Evolutionary conservation across 768 basidiomycete species (phyloP).

Genomic region (Boletus vinaceobasis): DNA sequence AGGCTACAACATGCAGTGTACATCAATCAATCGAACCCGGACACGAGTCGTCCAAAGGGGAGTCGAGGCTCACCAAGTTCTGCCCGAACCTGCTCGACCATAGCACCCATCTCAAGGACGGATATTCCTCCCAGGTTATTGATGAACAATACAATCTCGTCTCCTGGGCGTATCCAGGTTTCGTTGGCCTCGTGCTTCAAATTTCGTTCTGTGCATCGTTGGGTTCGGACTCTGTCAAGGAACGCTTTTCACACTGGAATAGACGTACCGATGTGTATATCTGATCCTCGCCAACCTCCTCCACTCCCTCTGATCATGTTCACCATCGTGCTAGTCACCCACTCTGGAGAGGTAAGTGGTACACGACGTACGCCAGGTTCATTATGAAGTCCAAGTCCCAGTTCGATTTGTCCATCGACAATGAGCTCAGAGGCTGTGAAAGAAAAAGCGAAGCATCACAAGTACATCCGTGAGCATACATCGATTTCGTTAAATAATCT

Average conservation of each 20-base stretch:
- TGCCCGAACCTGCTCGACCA: constrained; percentile 40
- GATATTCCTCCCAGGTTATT: constrained; percentile 56
- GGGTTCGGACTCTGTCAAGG: background rate
- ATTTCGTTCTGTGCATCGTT: background rate
- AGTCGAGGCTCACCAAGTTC: constrained; percentile 39
- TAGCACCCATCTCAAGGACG: constrained; percentile 50
- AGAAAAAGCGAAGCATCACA: background rate
- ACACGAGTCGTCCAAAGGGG: background rate
- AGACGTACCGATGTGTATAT: constrained; percentile 4
- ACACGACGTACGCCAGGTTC: constrained; percentile 40
- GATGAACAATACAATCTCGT: constrained; percentile 42
- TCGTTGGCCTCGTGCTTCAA: background rate
- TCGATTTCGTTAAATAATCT: background rate
- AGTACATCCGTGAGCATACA: background rate
- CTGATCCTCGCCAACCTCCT: constrained; percentile 12
- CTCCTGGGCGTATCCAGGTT: constrained; percentile 20
- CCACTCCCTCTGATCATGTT: constrained; percentile 17
- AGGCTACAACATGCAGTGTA: constrained; percentile 18
- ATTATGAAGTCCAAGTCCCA: constrained; percentile 57
- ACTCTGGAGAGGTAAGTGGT: constrained; percentile 19
- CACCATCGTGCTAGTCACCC: constrained; percentile 30
- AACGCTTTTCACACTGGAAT: background rate
- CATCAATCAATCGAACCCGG: background rate
- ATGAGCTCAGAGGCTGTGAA: constrained; percentile 5
- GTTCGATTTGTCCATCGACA: constrained; percentile 27